phyloP scores from a whole-genome alignment of 495 filamentous ascomycete species.

The Penicillium canariense region DNA sequence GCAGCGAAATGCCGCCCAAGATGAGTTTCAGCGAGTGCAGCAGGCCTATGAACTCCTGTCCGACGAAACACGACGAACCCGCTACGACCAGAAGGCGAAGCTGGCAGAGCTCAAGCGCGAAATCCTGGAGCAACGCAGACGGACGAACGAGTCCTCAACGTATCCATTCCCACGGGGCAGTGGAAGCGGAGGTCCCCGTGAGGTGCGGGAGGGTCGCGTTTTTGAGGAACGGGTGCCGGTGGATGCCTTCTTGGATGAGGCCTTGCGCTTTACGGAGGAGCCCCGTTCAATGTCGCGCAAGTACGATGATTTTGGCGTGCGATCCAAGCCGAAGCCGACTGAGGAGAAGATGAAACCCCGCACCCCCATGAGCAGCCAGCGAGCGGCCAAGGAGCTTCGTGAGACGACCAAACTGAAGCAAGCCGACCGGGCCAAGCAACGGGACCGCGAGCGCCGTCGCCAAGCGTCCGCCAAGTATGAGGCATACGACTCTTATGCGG shows the following conservation, averaged over 20 bases:
- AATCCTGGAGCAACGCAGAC: slow-evolving; percentile 40
- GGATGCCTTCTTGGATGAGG: slow-evolving; percentile 41
- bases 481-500: slow-evolving; percentile 19
- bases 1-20: slow-evolving; percentile 63
- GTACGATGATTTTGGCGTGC: slow-evolving; percentile 39
- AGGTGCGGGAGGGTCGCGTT: slow-evolving; percentile 44
- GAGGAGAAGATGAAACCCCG: slow-evolving; percentile 43
- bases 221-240: slow-evolving; percentile 49
- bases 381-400: slow-evolving; percentile 32
- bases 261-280: slow-evolving; percentile 35
- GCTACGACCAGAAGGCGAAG: slow-evolving; percentile 75
- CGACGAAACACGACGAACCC: slow-evolving; percentile 65
- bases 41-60: slow-evolving; percentile 89
- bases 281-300: slow-evolving; percentile 42
- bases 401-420: slow-evolving; percentile 32
- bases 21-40: slow-evolving; percentile 91
- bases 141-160: slow-evolving; percentile 13
- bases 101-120: slow-evolving; percentile 59
- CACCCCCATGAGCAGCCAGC: slow-evolving; percentile 23
- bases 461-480: slow-evolving; percentile 48
- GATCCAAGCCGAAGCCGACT: slow-evolving; percentile 29
- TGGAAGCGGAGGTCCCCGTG: slow-evolving; percentile 31
- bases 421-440: slow-evolving; percentile 41
- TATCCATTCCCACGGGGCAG: slow-evolving; percentile 23
- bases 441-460: slow-evolving; percentile 51